Conservation (phyloP, 345 rosid species). For the Citrus mangshanensis region DNA sequence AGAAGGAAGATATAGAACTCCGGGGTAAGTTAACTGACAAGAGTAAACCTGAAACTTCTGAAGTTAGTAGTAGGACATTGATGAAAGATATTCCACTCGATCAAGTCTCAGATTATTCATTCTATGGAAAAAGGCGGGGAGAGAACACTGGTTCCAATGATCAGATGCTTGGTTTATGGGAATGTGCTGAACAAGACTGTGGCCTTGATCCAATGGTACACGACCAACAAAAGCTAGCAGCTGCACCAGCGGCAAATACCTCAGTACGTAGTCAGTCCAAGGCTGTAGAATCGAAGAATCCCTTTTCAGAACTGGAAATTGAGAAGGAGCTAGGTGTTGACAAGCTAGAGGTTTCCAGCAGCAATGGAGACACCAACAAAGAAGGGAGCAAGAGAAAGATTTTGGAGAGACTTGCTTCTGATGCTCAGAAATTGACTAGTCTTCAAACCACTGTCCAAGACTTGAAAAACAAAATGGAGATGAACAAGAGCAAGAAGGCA, state of each 20-base stretch:
- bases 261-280: conserved; percentile 6
- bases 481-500: conserved; percentile 52
- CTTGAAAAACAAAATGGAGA: conserved; percentile 61
- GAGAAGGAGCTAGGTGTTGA: conserved; percentile 72
- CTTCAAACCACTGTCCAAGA: conserved; percentile 59
- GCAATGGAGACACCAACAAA: conserved; percentile 32
- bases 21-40: conserved; percentile 36
- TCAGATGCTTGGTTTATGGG: conserved; percentile 55
- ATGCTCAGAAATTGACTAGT: conserved; percentile 60
- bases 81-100: conserved; percentile 71
- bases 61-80: conserved; percentile 34
- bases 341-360: conserved; percentile 57
- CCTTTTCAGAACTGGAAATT: conserved; percentile 47
- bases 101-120: conserved; percentile 61
- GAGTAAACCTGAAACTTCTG: conserved; percentile 33
- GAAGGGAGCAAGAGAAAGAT: conserved; percentile 46
- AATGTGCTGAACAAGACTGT: conserved; percentile 43
- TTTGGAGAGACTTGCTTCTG: conserved; percentile 68
- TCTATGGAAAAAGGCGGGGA: conserved; percentile 42
- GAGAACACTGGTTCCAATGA: conserved; percentile 30
- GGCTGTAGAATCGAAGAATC: conserved; percentile 19
- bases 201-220: conserved; percentile 14
- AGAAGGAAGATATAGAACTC: conserved; percentile 28
- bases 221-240: conserved; percentile 16
- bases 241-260: conserved; percentile 9